Percentiles rank a stretch among this genome's conserved stretches.
Evolutionary conservation across 2,329 filamentous ascomycete species (phyloP).

Genomic region (Xylariaceae sp.): DNA sequence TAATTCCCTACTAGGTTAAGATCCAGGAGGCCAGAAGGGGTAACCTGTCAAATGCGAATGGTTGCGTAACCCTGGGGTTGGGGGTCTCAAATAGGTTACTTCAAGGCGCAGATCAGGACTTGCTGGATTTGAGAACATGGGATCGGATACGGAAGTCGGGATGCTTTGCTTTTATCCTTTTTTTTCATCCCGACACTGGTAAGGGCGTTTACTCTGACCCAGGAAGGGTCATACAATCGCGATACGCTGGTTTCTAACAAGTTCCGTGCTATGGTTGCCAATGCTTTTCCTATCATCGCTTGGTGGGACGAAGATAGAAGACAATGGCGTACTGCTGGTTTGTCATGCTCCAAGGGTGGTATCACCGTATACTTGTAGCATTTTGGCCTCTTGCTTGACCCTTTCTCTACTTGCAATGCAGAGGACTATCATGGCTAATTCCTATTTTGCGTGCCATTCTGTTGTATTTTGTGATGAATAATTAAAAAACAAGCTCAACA

Average conservation of each 20-base stretch:
- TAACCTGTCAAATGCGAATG: not conserved
- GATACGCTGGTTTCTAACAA: not conserved
- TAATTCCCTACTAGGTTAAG: constrained; percentile 37
- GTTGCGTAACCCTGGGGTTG: not conserved
- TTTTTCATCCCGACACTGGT: not conserved
- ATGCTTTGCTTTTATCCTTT: not conserved
- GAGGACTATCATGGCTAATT: too few species aligned
- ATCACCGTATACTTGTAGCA: not conserved
- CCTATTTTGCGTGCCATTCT: too few species aligned
- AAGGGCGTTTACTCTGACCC: constrained; percentile 8
- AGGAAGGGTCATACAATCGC: not conserved
- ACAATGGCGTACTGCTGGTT: not conserved
- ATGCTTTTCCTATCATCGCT: not conserved
- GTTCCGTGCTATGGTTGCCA: not conserved
- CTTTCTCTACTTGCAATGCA: not conserved
- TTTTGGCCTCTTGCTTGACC: not conserved
- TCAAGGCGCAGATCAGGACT: not conserved
- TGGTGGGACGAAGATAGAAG: not conserved
- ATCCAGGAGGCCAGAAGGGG: not conserved
- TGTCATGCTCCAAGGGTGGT: not conserved
- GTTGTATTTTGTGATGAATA: too few species aligned
- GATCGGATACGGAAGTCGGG: not conserved
- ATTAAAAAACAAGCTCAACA: too few species aligned
- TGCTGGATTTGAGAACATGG: constrained; percentile 1
- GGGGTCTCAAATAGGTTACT: not conserved